Base-by-base conservation (phyloP, 2,329 filamentous ascomycete species). In the Xylaria sp. region DNA sequence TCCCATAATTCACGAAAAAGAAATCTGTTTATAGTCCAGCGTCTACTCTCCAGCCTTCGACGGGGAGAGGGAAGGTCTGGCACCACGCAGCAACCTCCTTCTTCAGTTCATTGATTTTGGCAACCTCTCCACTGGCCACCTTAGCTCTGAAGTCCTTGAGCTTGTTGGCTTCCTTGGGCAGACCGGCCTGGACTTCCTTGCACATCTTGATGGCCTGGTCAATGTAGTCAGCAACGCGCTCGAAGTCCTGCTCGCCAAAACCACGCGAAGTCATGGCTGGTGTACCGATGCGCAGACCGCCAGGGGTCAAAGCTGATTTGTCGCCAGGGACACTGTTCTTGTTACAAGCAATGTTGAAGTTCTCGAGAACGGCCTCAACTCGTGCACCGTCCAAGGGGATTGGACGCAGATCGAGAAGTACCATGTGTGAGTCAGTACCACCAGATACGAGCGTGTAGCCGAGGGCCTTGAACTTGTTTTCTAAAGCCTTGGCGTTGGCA, bases 91-190 rank as follows among this genome's bases (percentile, higher is more conserved):
- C 86, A 80, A 99, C 94, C 88, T 98, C 95, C 86, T 94, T 92
- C 86, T 91, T 92, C 80, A 97, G 88, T 75, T 87, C 88, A 81
- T 92, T 90, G 84, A 99, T 95, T 86, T 94, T 92, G 70, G 89
- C 83, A 58, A 97, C 87, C 79, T 91, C 88, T 73, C 94, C 94
- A 75, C 87, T 85, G 67, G 92, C 89, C 71, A 97, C 93, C 89
- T 94, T 95, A 80, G 90, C 90, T 88, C 95, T 97, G 92, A 99
- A 98, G 87, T 99, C 96, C 91, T 98, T 98, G 82, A 97, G 93
- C 90, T 97, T 98, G 90, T 98, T 99, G 79, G 93, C 94, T 83
- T 96, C 92, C 90, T 98, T 98, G 82, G 96, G 95, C 28, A 98
- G 89, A 73, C 87, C 85, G 68, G 80, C 86, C 86, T 98, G 96